Base-by-base conservation (phyloP, 495 filamentous ascomycete genomes). In the Pyrenula aspistea region DNA sequence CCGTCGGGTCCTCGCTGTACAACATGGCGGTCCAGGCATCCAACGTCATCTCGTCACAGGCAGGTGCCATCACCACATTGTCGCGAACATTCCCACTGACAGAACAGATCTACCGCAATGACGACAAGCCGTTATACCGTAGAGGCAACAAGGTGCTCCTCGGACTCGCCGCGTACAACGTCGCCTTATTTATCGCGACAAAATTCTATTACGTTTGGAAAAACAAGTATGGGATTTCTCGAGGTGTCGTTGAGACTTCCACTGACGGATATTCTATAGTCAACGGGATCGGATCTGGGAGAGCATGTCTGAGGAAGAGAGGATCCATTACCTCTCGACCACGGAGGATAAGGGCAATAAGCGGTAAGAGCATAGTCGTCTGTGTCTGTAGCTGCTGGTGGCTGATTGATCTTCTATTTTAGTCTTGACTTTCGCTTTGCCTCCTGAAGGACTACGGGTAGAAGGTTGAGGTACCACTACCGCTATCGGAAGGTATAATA, bases 21-120 rank as follows among this genome's bases (percentile, higher is more conserved):
- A 90, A 90, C 69, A 89, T 91, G 85, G 74, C 69, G 42, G 83
- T 89, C 1, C 86, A 91, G 64, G 71, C 76, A 0, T 75, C 74
- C 25, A 83, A 73, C 20, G 83, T 89, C 54, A 79, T 87, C 55
- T 63, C 71, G 19, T 15, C 51, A 24, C n/a, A 63, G 59, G n/a
- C n/a, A n/a, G n/a, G n/a, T n/a, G n/a, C n/a, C n/a, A n/a, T n/a
- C n/a, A n/a, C n/a, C n/a, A n/a, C n/a, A n/a, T n/a, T n/a, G n/a
- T n/a, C n/a, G n/a, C n/a, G n/a, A n/a, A n/a, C n/a, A n/a, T n/a
- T n/a, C n/a, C n/a, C n/a, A n/a, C n/a, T n/a, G n/a, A n/a, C n/a
- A n/a, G n/a, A n/a, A n/a, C 61, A 82, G 62, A 83, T 87, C 56
- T 89, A 88, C 60, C 78, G 77, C 4, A 68, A 71, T n/a, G 65